Evolutionary conservation across 1,284 basidiomycete genomes (phyloP), one percentile per base, ranked within the genome.

Genomic region (Papiliotrema terrestris): DNA sequence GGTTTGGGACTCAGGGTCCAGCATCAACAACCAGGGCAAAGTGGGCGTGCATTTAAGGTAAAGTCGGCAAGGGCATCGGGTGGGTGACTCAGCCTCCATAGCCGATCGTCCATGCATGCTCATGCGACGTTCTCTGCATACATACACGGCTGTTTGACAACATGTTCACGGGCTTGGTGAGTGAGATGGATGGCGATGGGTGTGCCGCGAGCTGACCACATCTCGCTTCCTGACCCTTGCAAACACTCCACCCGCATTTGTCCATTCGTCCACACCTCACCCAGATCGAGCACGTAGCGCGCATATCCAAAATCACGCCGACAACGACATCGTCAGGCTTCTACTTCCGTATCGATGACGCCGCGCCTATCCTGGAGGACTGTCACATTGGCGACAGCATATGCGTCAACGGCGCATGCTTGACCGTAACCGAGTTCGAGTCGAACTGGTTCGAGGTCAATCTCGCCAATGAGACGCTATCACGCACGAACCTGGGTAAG

Each of bases 371-470:
- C 63, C 81, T 99, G 13, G 83, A 73, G n/a, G 95, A 99, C 75
- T 96, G 92, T 77, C 84, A 88, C 63, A 82, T 94, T 54, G 95
- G 96, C 13, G 96, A 98, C 78, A 94, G 90, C 47, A 98, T 99
- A 61, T 88, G 91, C 46, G 86, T 90, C 69, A 88, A 89, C 65
- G 87, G 87, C 17, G 82, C 82, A 25, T 90, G 95, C 73, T 76
- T 99, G 62, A 98, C 95, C 0, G 94, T 96, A 45, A 94, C 88
- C 5, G 84, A 85, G 62, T 96, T 95, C 65, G 80, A 87, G 61
- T 75, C 79, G 38, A 79, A 80, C 37, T 88, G 83, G 82, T 98
- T 99, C 81, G 88, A 86, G 66, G 91, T 98, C 52, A 96, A 93
- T 80, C 79, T 98, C 37, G 94, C 94, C 45, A 94, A 95, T 60